These are phyloP conservation scores for Endocalyx cinctus DNA, from an alignment of 2,329 filamentous ascomycete genomes.

Conservation along the genomic window DNA sequence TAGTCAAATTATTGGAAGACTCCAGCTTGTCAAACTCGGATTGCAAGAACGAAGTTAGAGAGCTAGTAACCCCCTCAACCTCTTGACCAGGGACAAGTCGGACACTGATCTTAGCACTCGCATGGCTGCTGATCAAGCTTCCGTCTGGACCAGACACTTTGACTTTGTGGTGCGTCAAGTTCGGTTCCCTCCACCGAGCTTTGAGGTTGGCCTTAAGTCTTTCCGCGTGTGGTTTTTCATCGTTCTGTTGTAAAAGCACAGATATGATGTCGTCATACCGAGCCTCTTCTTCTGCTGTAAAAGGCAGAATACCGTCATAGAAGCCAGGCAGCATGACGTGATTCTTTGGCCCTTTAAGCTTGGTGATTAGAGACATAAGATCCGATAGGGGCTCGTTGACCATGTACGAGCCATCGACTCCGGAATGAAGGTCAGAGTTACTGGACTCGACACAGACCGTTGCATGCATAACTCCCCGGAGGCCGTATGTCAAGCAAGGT, in stretches of 20 bases:
- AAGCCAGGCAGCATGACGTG: slow-evolving; percentile 82
- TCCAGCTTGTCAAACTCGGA: slow-evolving; percentile 69
- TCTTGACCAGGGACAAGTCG: slow-evolving; percentile 93
- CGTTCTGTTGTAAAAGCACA: slow-evolving; percentile 68
- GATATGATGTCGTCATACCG: slow-evolving; percentile 81
- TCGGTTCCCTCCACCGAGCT: slow-evolving; percentile 92
- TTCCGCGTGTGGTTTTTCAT: slow-evolving; percentile 53
- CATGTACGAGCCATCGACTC: slow-evolving; percentile 90
- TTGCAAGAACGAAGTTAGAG: slow-evolving; percentile 63
- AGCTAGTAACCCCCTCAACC: slow-evolving; percentile 67
- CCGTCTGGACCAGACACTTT: slow-evolving; percentile 90
- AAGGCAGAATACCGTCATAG: slow-evolving; percentile 75
- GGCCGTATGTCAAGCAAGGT: slow-evolving; percentile 89
- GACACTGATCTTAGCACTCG: slow-evolving; percentile 82
- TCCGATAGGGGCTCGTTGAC: slow-evolving; percentile 91
- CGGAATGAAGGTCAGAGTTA: slow-evolving; percentile 86
- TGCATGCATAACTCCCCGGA: slow-evolving; percentile 89
- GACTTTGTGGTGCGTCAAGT: slow-evolving; percentile 88
- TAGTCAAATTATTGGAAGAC: slow-evolving; percentile 73
- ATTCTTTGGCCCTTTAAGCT: slow-evolving; percentile 75
- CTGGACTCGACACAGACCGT: slow-evolving; percentile 83
- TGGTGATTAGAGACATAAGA: slow-evolving; percentile 75
- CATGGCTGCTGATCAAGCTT: slow-evolving; percentile 84
- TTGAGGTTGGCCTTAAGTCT: slow-evolving; percentile 81
- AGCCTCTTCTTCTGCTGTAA: slow-evolving; percentile 70